phyloP scores from a whole-genome alignment of 768 basidiomycete species.

The Panaeolus papilionaceus region DNA sequence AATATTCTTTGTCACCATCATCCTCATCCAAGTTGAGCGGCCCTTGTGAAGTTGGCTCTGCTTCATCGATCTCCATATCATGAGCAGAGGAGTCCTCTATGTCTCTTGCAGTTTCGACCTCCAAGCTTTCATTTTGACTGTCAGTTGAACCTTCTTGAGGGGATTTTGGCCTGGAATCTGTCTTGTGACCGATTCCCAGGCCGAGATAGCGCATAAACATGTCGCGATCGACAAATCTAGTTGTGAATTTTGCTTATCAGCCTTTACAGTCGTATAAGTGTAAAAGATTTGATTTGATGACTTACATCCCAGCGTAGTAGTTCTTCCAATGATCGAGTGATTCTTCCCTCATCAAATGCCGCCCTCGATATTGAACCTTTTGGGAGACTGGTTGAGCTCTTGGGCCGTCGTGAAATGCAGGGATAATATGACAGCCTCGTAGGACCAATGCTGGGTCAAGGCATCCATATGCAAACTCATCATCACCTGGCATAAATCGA shows the following conservation, averaged over 20 bases:
- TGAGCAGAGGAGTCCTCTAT: not conserved
- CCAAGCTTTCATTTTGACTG: not conserved
- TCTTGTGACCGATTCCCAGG: not conserved
- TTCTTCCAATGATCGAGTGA: not conserved
- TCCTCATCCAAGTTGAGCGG: not conserved
- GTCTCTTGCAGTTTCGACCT: not conserved
- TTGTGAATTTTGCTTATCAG: not conserved
- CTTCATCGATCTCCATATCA: not conserved
- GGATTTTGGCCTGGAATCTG: not conserved
- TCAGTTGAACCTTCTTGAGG: not conserved
- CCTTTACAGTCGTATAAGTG: not conserved
- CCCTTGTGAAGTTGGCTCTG: not conserved
- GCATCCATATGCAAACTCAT: conserved; percentile 39
- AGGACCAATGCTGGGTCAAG: conserved; percentile 40
- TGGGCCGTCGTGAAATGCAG: conserved; percentile 34
- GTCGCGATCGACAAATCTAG: not conserved
- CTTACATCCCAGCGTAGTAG: not conserved
- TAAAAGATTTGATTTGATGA: not conserved
- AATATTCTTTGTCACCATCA: not conserved
- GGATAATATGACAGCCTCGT: conserved; percentile 40
- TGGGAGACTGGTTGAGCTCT: not conserved
- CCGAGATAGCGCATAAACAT: not conserved
- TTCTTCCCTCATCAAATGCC: not conserved
- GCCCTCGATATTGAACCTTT: not conserved
- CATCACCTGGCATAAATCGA: conserved; percentile 37